phyloP scores from a whole-genome alignment of 805 yeast genomes.

The Spencermartinsiella europaea region DNA sequence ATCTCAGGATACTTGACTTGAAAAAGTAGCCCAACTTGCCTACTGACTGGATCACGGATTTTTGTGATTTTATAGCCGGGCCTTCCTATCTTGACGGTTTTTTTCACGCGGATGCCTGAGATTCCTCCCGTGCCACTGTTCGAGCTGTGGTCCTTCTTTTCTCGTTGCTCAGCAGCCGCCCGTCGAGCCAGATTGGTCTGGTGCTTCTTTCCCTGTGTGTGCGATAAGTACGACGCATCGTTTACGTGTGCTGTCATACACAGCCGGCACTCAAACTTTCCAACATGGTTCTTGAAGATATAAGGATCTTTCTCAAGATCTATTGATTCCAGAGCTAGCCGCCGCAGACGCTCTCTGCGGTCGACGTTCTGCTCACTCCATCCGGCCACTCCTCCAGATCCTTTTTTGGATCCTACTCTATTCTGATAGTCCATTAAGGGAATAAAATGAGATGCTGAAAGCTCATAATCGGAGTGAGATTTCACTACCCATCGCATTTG shows the following conservation, averaged over 20 bases:
- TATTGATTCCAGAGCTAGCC: constrained; percentile 46
- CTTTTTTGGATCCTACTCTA: constrained; percentile 85
- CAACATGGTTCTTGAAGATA: constrained; percentile 77
- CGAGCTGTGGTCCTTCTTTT: constrained; percentile 19
- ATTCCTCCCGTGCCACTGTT: constrained; percentile 18
- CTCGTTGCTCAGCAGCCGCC: constrained; percentile 37
- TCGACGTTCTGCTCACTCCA: constrained; percentile 62
- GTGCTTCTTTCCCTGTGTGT: constrained; percentile 80
- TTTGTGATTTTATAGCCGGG: constrained; percentile 70
- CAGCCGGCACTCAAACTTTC: constrained; percentile 75
- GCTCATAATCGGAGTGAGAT: too few species aligned
- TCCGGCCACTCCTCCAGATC: constrained; percentile 82
- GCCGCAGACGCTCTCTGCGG: constrained; percentile 60
- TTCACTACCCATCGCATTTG: too few species aligned
- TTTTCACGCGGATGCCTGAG: constrained; percentile 40
- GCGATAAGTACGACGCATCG: constrained; percentile 77
- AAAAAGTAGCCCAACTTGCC: constrained; percentile 60
- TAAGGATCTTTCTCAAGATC: constrained; percentile 63
- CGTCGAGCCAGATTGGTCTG: constrained; percentile 65
- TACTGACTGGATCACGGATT: constrained; percentile 55
- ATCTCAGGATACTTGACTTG: constrained; percentile 53
- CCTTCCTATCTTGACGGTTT: constrained; percentile 59
- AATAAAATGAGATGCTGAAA: not conserved
- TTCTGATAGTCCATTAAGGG: constrained; percentile 79
- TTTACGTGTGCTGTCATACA: constrained; percentile 80